phyloP scores from a whole-genome alignment of 108 stramenopile species.

The Nannochloropsis salina region DNA sequence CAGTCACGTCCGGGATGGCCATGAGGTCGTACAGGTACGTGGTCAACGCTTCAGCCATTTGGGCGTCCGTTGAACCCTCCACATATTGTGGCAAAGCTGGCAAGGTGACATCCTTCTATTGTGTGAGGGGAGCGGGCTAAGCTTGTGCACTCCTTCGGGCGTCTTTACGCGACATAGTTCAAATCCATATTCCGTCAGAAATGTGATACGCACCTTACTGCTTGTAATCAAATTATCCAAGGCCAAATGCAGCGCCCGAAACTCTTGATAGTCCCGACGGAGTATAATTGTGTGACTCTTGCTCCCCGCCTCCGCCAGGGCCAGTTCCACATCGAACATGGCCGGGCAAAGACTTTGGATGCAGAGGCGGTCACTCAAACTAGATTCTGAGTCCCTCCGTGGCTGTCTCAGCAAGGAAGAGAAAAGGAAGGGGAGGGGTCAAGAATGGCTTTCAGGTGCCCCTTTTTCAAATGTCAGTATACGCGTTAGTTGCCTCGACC shows the following conservation, averaged over 20 bases:
- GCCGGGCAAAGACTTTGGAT: too few relatives aligned
- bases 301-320: background rate
- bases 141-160: too few relatives aligned
- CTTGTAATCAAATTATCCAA: background rate
- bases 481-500: too few relatives aligned
- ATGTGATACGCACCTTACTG: background rate
- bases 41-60: background rate
- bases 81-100: background rate
- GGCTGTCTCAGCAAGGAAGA: too few relatives aligned
- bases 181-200: too few relatives aligned
- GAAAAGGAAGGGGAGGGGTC: too few relatives aligned
- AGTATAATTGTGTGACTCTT: background rate
- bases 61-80: background rate
- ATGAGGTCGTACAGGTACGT: conserved; percentile 13
- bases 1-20: background rate
- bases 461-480: too few relatives aligned
- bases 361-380: too few relatives aligned
- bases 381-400: too few relatives aligned
- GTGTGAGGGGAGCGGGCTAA: background rate
- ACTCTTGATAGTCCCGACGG: background rate
- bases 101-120: conserved; percentile 13
- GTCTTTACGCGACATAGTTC: too few relatives aligned
- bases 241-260: conserved; percentile 14
- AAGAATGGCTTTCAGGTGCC: too few relatives aligned
- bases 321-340: conserved; percentile 16